Base-by-base conservation (phyloP, 306 rosid species). In the Malus sylvestris region DNA sequence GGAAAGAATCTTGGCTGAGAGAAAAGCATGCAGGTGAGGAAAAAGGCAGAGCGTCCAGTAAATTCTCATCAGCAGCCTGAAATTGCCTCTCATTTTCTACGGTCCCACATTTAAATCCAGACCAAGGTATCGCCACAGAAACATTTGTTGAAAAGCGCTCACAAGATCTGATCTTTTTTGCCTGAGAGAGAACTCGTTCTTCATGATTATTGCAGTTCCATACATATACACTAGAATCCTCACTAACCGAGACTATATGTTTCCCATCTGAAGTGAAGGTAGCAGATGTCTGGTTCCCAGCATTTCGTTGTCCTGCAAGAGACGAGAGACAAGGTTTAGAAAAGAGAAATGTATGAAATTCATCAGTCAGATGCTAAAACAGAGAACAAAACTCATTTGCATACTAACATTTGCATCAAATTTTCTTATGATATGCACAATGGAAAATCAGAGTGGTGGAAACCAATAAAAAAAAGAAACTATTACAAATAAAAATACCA, bases 231-330 rank as follows among this genome's bases (percentile, higher is more conserved):
- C 88, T 92, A 16, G 96, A 91, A 83, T 96, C 98, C 79, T 93
- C 98, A 30, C 89, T 85, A 12, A 96, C 97, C 2, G 98, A 89
- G 86, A 96, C 77, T 68, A 96, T 87, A 76, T 93, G 97, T 83
- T 91, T 91, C 79, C 99, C 99, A 65, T 96, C 90, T n/a, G 96
- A 87, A 78, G 99, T 88, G 79, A 91, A 86, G 20, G 86, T 80
- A 5, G 98, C 99, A 75, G 93, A 79, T 74, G 70, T 74, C 55
- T 86, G 90, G 84, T 82, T 87, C 82, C 93, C 97, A 0, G 87
- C 46, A 66, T 71, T 82, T 20, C 87, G 82, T 64, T 79, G 75
- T 68, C 96, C 99, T 92, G 63, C n/a, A 68, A 80, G 75, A 81
- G 77, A 81, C 63, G 12, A 53, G 23, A 80, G 71, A 69, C 46